Conservation (phyloP, 768 basidiomycete genomes). For the Cystobasidium tubakii region DNA sequence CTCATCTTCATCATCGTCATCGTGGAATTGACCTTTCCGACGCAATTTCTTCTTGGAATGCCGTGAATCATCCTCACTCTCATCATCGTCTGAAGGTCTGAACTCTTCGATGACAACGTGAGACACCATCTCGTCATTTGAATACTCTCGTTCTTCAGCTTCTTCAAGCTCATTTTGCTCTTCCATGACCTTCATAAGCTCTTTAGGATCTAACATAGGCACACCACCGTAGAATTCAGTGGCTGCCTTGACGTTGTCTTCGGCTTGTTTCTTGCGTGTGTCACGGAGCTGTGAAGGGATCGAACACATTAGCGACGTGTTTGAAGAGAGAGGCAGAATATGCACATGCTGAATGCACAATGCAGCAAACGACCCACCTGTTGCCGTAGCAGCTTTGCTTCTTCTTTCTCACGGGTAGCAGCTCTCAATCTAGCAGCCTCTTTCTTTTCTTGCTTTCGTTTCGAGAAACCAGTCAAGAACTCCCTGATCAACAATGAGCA, state of each 20-base stretch:
- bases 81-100: conserved; percentile 25
- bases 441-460: conserved; percentile 39
- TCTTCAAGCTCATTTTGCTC: conserved; percentile 5
- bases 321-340: not conserved
- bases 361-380: conserved; percentile 12
- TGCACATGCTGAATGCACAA: no score
- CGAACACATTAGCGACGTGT: not conserved
- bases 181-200: not conserved
- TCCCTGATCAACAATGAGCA: conserved; percentile 17
- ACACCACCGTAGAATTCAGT: conserved; percentile 30
- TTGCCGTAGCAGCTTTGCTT: conserved; percentile 32
- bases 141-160: conserved; percentile 28
- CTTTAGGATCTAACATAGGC: not conserved
- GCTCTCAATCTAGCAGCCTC: conserved; percentile 29
- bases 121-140: conserved; percentile 25
- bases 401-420: conserved; percentile 21
- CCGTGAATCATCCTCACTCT: not conserved
- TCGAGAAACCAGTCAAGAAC: conserved; percentile 37
- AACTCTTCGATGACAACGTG: conserved; percentile 33
- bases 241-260: conserved; percentile 15
- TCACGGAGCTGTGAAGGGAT: conserved; percentile 15
- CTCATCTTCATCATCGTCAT: conserved; percentile 13
- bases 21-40: not conserved
- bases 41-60: not conserved
- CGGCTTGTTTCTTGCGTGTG: conserved; percentile 28